These are phyloP conservation scores for Veloboletus limbatus DNA, from an alignment of 1,284 basidiomycete species.

Conservation along the genomic window DNA sequence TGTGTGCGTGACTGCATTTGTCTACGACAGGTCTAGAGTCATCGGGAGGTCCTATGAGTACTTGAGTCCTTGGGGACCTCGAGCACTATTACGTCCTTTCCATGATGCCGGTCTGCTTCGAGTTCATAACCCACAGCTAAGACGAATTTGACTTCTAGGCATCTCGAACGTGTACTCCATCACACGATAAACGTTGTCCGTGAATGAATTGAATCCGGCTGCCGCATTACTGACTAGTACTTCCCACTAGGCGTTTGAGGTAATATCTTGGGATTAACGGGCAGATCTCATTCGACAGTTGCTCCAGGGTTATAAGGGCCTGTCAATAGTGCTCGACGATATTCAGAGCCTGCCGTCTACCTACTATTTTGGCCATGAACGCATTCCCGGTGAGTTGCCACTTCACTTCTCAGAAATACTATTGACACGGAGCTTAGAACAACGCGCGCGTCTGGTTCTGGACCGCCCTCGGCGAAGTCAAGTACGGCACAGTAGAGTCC, in stretches of 20 bases:
- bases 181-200: slow-evolving; percentile 23
- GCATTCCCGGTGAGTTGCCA: slow-evolving; percentile 47
- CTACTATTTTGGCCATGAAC: slow-evolving; percentile 68
- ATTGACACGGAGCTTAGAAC: slow-evolving; percentile 39
- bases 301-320: slow-evolving; percentile 28
- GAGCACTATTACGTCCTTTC: slow-evolving; percentile 32
- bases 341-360: slow-evolving; percentile 13
- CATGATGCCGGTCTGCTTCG: slow-evolving; percentile 24
- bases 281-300: slow-evolving; percentile 19
- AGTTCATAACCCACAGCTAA: slow-evolving; percentile 30
- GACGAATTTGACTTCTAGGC: slow-evolving; percentile 33
- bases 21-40: slow-evolving; percentile 28
- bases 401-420: slow-evolving; percentile 3
- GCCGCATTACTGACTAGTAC: slow-evolving; percentile 36
- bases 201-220: slow-evolving; percentile 39
- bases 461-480: slow-evolving; percentile 48
- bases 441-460: slow-evolving; percentile 68
- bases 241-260: slow-evolving; percentile 17
- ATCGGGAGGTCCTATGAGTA: too few relatives aligned
- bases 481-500: slow-evolving; percentile 54
- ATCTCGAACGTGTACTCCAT: slow-evolving; percentile 28
- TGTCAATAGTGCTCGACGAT: slow-evolving; percentile 22
- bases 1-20: slow-evolving; percentile 24
- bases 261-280: slow-evolving; percentile 26
- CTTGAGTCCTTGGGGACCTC: slow-evolving; percentile 24